phyloP scores from a whole-genome alignment of 2,329 filamentous ascomycete species.

The Polytolypa hystricis region DNA sequence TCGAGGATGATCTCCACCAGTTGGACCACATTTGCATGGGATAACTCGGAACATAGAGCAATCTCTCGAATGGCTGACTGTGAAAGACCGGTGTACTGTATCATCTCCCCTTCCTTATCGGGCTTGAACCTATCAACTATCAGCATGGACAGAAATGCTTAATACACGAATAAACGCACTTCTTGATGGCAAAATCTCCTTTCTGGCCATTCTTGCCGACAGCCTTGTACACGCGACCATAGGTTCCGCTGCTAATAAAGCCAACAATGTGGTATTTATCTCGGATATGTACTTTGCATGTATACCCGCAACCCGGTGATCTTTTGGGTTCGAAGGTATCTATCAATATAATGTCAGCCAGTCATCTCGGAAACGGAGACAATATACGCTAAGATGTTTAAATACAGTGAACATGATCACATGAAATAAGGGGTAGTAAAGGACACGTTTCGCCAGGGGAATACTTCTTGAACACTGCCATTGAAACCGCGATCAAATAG shows the following conservation, averaged over 20 bases:
- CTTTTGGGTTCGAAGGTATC: slow-evolving; percentile 29
- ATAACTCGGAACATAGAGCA: slow-evolving; percentile 87
- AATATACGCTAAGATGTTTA: no score
- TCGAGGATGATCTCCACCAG: slow-evolving; percentile 93
- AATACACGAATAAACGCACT: slow-evolving; percentile 41
- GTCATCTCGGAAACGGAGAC: no score
- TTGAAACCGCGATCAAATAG: no score
- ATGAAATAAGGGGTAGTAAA: no score
- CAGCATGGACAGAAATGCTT: neutral
- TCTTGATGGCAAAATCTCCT: slow-evolving; percentile 95
- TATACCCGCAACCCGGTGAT: slow-evolving; percentile 41
- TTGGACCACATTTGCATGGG: slow-evolving; percentile 78
- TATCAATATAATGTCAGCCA: slow-evolving; percentile 18
- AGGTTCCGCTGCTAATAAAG: slow-evolving; percentile 96
- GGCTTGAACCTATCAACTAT: slow-evolving; percentile 62
- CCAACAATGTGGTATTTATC: slow-evolving; percentile 95
- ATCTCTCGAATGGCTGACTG: slow-evolving; percentile 96
- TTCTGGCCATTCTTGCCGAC: slow-evolving; percentile 59
- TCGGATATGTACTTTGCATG: slow-evolving; percentile 71
- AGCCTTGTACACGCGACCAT: slow-evolving; percentile 96
- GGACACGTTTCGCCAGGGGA: no score
- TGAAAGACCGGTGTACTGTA: slow-evolving; percentile 94
- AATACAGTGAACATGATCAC: no score
- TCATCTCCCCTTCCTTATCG: slow-evolving; percentile 90
- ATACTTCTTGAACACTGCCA: no score